These are phyloP conservation scores for Brachypodium distachyon DNA, from an alignment of 202 grass and related monocot species.

Conservation along the genomic window DNA sequence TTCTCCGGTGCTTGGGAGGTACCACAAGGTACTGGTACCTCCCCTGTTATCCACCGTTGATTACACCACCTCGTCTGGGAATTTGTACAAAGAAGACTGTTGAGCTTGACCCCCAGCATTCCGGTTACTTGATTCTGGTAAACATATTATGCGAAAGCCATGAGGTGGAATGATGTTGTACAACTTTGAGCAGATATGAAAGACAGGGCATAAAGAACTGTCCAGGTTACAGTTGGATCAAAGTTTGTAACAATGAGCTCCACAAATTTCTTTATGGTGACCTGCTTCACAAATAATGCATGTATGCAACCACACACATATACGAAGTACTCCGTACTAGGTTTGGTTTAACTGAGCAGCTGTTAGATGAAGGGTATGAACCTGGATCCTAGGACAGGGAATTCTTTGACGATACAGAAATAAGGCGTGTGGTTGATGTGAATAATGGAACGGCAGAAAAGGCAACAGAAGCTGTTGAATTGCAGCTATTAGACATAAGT, in stretches of 20 bases:
- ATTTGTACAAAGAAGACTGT: constrained; percentile 31
- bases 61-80: too few species aligned
- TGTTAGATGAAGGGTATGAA: constrained; percentile 38
- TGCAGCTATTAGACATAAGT: not conserved
- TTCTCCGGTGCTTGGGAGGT: too few species aligned
- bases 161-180: constrained; percentile 25
- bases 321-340: constrained; percentile 30
- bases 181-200: constrained; percentile 38
- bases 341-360: constrained; percentile 29
- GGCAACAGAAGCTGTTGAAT: not conserved
- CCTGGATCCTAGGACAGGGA: not conserved
- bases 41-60: too few species aligned
- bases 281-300: constrained; percentile 25
- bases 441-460: not conserved
- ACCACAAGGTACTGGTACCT: too few species aligned
- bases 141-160: constrained; percentile 34
- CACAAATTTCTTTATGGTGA: constrained; percentile 37
- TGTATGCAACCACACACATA: too few species aligned
- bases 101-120: constrained; percentile 39
- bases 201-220: constrained; percentile 27
- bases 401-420: not conserved
- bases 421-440: not conserved
- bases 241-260: constrained; percentile 24
- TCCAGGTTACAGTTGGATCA: constrained; percentile 50
- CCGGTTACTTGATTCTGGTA: constrained; percentile 44